Percentiles rank a stretch among this genome's conserved stretches.
phyloP scores from a whole-genome alignment of 495 filamentous ascomycete genomes.

The Xylaria castorea region DNA sequence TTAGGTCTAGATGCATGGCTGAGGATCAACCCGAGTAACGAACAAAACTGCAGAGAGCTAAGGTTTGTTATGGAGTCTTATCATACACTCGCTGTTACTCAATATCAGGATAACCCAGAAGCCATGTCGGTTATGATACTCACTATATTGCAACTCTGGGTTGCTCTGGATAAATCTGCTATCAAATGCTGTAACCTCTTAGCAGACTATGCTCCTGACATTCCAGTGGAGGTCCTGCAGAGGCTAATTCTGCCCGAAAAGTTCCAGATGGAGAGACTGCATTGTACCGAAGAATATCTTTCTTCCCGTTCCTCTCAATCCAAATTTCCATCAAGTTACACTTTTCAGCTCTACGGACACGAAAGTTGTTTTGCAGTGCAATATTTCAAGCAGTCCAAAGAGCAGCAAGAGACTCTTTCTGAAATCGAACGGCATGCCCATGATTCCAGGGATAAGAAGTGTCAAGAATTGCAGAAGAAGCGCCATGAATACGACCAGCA shows the following conservation, averaged over 20 bases:
- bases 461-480: conserved; percentile 46
- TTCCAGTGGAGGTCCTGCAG: conserved; percentile 51
- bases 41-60: conserved; percentile 17
- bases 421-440: conserved; percentile 49
- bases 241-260: conserved; percentile 53
- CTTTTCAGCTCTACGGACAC: conserved; percentile 46
- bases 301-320: conserved; percentile 32
- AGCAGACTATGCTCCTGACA: conserved; percentile 54
- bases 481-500: conserved; percentile 43
- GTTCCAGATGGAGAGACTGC: conserved; percentile 56
- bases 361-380: conserved; percentile 55
- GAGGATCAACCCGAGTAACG: background rate
- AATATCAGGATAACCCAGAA: conserved; percentile 53
- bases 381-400: conserved; percentile 56
- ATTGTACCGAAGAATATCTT: conserved; percentile 57
- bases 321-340: conserved; percentile 26
- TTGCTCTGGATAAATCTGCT: conserved; percentile 61
- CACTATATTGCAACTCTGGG: conserved; percentile 64
- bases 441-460: conserved; percentile 43
- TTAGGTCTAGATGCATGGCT: conserved; percentile 1
- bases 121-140: conserved; percentile 63
- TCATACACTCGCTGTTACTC: background rate
- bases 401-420: conserved; percentile 48
- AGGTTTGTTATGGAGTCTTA: conserved; percentile 26
- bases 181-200: conserved; percentile 48